A percentile compares a stretch with the other conserved stretches of the same genome.
phyloP scores from a whole-genome alignment of 2,329 filamentous ascomycete genomes.

The Cercospora sp. region DNA sequence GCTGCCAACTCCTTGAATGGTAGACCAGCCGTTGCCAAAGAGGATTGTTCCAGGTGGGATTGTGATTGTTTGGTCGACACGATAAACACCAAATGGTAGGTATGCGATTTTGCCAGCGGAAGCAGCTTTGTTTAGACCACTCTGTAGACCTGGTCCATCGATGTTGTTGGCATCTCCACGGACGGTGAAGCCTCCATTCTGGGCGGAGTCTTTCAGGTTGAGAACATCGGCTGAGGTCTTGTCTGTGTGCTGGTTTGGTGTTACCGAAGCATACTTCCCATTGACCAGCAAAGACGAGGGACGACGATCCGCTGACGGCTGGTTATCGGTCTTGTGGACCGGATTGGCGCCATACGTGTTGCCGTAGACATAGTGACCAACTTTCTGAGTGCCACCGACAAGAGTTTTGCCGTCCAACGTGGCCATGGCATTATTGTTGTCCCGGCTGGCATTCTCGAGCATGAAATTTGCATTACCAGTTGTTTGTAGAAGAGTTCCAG shows the following conservation, averaged over 20 bases:
- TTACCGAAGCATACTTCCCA: slow-evolving; percentile 12
- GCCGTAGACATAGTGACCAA: slow-evolving; percentile 24
- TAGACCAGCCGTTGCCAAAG: slow-evolving; percentile 57
- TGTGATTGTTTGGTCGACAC: slow-evolving; percentile 49
- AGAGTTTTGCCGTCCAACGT: slow-evolving; percentile 10
- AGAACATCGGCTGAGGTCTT: slow-evolving; percentile 18
- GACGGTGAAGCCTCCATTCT: slow-evolving; percentile 21
- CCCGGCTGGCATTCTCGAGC: slow-evolving; percentile 21
- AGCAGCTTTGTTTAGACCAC: slow-evolving; percentile 25
- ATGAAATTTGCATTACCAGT: slow-evolving; percentile 25
- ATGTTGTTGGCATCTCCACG: slow-evolving; percentile 42
- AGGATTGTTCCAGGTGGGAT: slow-evolving; percentile 53
- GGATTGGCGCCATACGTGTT: slow-evolving; percentile 24
- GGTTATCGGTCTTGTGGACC: slow-evolving; percentile 14
- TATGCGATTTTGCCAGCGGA: slow-evolving; percentile 41
- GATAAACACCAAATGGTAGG: slow-evolving; percentile 48
- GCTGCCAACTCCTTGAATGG: slow-evolving; percentile 49
- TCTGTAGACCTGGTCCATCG: slow-evolving; percentile 34
- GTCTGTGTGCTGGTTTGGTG: slow-evolving; percentile 13
- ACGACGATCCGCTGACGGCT: neutral
- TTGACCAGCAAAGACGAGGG: slow-evolving; percentile 1
- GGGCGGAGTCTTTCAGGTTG: slow-evolving; percentile 18
- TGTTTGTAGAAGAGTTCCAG: slow-evolving; percentile 18
- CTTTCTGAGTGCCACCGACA: neutral
- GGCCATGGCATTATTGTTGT: slow-evolving; percentile 16